Conservation (phyloP, 805 yeast species). For the Metschnikowia drakensbergensis region DNA sequence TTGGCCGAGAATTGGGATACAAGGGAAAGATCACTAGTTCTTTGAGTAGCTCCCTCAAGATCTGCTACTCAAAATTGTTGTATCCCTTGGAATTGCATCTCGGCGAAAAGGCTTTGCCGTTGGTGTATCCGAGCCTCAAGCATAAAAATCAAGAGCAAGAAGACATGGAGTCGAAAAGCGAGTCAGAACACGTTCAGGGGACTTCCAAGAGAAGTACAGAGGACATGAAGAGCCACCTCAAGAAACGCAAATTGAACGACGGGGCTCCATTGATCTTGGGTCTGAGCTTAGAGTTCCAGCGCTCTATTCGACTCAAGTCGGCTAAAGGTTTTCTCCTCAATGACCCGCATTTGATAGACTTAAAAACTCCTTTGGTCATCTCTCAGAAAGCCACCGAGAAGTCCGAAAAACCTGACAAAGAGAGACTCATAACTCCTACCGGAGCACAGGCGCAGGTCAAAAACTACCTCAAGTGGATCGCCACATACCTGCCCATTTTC, state of each 20-base stretch:
- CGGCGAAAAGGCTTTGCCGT: conserved; percentile 10
- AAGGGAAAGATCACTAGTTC: conserved; percentile 70
- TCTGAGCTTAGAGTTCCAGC: conserved; percentile 41
- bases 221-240: background rate
- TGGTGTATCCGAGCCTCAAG: background rate
- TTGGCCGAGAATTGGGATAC: conserved; percentile 77
- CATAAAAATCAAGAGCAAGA: background rate
- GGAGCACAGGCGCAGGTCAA: conserved; percentile 16
- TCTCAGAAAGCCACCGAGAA: conserved; percentile 2
- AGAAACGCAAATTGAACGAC: conserved; percentile 9
- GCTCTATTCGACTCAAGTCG: conserved; percentile 45
- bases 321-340: conserved; percentile 51
- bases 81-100: conserved; percentile 29
- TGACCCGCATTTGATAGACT: conserved; percentile 47
- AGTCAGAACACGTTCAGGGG: background rate
- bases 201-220: background rate
- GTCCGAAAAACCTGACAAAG: background rate
- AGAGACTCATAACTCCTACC: conserved; percentile 6
- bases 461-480: conserved; percentile 17
- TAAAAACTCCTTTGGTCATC: conserved; percentile 23
- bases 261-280: conserved; percentile 40
- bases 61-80: conserved; percentile 48
- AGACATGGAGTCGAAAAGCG: background rate
- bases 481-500: conserved; percentile 11
- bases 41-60: conserved; percentile 60